phyloP scores from a whole-genome alignment of 2,329 filamentous ascomycete genomes.

The Colletotrichum camelliae region DNA sequence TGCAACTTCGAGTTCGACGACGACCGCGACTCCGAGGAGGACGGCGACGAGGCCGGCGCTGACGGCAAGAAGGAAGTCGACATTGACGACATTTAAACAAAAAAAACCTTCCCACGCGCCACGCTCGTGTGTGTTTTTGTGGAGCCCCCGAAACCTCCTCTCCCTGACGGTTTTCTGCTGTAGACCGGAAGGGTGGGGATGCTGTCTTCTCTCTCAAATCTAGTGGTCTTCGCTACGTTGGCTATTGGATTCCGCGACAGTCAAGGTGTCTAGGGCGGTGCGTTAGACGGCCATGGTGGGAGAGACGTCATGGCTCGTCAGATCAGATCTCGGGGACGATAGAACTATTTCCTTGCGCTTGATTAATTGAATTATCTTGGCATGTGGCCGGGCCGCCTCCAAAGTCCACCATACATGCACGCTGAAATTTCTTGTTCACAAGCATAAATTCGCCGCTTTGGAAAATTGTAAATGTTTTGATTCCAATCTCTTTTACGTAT shows the following conservation, averaged over 20 bases:
- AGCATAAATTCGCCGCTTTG: background rate
- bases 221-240: constrained; percentile 19
- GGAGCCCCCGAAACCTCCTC: constrained; percentile 19
- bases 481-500: background rate
- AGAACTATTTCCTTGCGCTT: constrained; percentile 2
- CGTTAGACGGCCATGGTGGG: constrained; percentile 55
- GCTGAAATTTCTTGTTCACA: background rate
- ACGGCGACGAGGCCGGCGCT: constrained; percentile 59
- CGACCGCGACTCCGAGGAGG: constrained; percentile 70
- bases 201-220: constrained; percentile 72
- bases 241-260: constrained; percentile 49
- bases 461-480: background rate
- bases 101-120: background rate
- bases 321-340: constrained; percentile 25
- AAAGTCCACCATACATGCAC: background rate
- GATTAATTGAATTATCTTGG: constrained; percentile 3
- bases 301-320: constrained; percentile 63
- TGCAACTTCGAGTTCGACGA: constrained; percentile 99
- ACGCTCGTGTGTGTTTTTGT: background rate
- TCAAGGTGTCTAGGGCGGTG: constrained; percentile 36
- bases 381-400: background rate
- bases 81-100: constrained; percentile 88
- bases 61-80: constrained; percentile 80
- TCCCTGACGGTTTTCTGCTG: background rate
- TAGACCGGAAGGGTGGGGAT: constrained; percentile 35